Percentiles rank a stretch among this genome's conserved stretches.
Evolutionary conservation across 2,329 filamentous ascomycete genomes (phyloP).

Genomic region (Furcasterigmium furcatum): DNA sequence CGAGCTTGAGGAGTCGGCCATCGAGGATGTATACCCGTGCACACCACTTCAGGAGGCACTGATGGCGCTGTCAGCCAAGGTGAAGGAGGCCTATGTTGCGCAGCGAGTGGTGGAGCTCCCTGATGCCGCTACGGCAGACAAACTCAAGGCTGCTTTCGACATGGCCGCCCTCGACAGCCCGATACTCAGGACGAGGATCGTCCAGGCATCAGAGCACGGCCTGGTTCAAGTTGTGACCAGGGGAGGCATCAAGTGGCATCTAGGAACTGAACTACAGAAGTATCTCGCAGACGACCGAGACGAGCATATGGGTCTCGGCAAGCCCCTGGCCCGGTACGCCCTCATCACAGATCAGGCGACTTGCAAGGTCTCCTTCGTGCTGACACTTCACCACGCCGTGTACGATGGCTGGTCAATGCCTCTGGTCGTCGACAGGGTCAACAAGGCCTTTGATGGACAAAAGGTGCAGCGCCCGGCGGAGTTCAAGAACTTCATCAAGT

Average conservation of each 20-base stretch:
- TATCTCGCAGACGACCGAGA: conserved; percentile 38
- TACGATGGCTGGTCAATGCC: conserved; percentile 58
- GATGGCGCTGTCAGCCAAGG: conserved; percentile 48
- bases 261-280: conserved; percentile 28
- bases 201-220: conserved; percentile 39
- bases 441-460: conserved; percentile 36
- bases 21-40: conserved; percentile 53
- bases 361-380: conserved; percentile 39
- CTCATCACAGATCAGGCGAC: conserved; percentile 28
- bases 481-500: conserved; percentile 48
- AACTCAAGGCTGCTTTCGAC: conserved; percentile 40
- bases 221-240: conserved; percentile 44
- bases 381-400: conserved; percentile 52
- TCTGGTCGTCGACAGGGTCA: conserved; percentile 43
- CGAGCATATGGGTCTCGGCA: conserved; percentile 39
- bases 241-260: conserved; percentile 29
- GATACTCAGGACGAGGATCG: conserved; percentile 46
- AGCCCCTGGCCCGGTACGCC: conserved; percentile 41
- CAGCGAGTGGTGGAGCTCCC: conserved; percentile 42
- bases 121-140: conserved; percentile 27
- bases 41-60: conserved; percentile 52
- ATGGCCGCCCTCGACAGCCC: conserved; percentile 28
- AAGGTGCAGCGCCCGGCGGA: conserved; percentile 29
- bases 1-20: conserved; percentile 22
- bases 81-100: conserved; percentile 49